Evolutionary conservation across 441 rosid species (phyloP).

Genomic region (Brassica hybrid): DNA sequence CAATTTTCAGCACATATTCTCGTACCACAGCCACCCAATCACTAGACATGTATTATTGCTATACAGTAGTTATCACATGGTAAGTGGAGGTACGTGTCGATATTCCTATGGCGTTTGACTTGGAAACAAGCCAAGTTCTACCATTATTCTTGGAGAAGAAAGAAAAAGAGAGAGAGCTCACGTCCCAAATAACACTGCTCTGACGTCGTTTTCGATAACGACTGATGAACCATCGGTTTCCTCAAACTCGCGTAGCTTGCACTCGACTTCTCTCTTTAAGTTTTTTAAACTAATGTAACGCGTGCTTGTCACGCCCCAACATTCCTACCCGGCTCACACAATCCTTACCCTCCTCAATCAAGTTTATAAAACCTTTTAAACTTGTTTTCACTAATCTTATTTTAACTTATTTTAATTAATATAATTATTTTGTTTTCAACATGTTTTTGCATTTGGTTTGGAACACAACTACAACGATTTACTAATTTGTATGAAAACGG

Average conservation of each 20-base stretch:
- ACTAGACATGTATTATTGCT: neutral
- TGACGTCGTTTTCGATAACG: constrained; percentile 32
- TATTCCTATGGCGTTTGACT: constrained; percentile 7
- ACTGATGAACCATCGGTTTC: constrained; percentile 11
- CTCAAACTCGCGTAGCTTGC: constrained; percentile 41
- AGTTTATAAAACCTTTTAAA: no score
- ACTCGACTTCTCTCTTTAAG: constrained; percentile 21
- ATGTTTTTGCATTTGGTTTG: no score
- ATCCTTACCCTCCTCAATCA: no score
- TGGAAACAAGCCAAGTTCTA: constrained; percentile 11
- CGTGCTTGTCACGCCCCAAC: constrained; percentile 40
- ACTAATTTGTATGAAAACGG: neutral
- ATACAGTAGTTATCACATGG: constrained; percentile 7
- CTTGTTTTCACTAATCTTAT: neutral
- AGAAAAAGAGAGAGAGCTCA: neutral
- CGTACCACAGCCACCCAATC: neutral
- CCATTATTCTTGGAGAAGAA: constrained; percentile 21
- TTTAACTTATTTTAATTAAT: no score
- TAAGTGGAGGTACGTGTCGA: constrained; percentile 32
- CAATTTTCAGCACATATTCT: neutral
- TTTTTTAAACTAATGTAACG: neutral
- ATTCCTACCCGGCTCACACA: constrained; percentile 12
- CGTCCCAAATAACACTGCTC: constrained; percentile 31
- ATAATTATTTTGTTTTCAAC: no score
- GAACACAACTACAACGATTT: no score